Base-by-base conservation (phyloP, 78 protist species). In the Planoprotostelium fungivorum region DNA sequence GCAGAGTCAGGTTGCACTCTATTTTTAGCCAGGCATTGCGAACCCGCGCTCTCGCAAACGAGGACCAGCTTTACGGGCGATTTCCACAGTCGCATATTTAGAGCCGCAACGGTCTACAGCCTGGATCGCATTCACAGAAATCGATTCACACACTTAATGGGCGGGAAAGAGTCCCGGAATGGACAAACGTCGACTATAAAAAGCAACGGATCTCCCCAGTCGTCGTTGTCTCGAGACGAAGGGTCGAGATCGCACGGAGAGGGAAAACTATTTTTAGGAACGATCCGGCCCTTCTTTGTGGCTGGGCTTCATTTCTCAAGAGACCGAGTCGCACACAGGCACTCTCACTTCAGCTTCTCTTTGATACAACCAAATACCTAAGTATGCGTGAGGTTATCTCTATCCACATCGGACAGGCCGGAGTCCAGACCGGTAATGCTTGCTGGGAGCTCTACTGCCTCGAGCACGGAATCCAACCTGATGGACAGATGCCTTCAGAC, bases 371-470 rank as follows among this genome's bases (percentile, higher is more conserved):
- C 5, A 5, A 51, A 51, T 51, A 51, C 31, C 5, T 25, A 5
- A 51, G 16, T 16, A 51, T 51, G 97, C 93, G 99, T 34, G 99
- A 97, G 89, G 35, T 91, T 73, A 95, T 98, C 29, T 96, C 97
- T n/a, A 88, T 99, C 87, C 99, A 98, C 88, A 85, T 98, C 89
- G 99, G 99, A 31, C 98, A 97, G 84, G 95, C 95, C 85, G 99
- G 99, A 35, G 51, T 88, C 89, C 98, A 98, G 94, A 63, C 95
- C 37, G 99, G 99, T 86, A 97, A 97, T 88, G 97, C 99, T 34
- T 98, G 99, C 96, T 98, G 99, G 99, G 99, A 97, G 91, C 93
- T 98, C 1, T 98, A 91, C 96, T 96, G 99, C 96, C 94, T 97
- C 29, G 99, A 99, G 95, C 99, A 99, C 96, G 99, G 99, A 36